Evolutionary conservation across 2,329 filamentous ascomycete genomes (phyloP).

Genomic region (Aspergillus aculeatus): DNA sequence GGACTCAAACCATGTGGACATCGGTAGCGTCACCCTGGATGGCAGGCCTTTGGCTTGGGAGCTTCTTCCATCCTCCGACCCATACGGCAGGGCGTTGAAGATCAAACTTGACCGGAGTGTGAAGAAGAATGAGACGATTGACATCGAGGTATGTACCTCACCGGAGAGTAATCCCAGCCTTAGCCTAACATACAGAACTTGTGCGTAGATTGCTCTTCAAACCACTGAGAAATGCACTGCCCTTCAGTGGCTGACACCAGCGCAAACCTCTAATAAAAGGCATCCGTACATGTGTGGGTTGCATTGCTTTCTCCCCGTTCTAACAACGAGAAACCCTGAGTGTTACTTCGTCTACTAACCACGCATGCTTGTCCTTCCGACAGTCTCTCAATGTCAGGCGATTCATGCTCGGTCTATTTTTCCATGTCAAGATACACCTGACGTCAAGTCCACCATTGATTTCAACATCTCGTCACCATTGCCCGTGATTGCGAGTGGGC

Average conservation of each 20-base stretch:
- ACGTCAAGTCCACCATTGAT: slow-evolving; percentile 91
- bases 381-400: slow-evolving; percentile 89
- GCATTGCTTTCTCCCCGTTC: background rate
- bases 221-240: slow-evolving; percentile 89
- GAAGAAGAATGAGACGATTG: slow-evolving; percentile 47
- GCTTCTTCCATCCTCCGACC: slow-evolving; percentile 67
- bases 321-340: background rate
- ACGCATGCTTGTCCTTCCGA: background rate
- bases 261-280: slow-evolving; percentile 92
- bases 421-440: slow-evolving; percentile 95
- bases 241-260: slow-evolving; percentile 90
- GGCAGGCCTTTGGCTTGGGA: slow-evolving; percentile 66
- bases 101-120: slow-evolving; percentile 50
- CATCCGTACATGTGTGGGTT: slow-evolving; percentile 82
- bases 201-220: slow-evolving; percentile 63
- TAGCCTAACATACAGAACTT: background rate
- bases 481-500: slow-evolving; percentile 87
- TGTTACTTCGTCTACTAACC: background rate
- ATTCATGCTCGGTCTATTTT: slow-evolving; percentile 93
- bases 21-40: slow-evolving; percentile 70
- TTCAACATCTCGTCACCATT: slow-evolving; percentile 85
- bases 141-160: slow-evolving; percentile 45
- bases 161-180: background rate
- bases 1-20: slow-evolving; percentile 80
- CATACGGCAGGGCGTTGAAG: slow-evolving; percentile 57